These are phyloP conservation scores for Alternaria consortialis DNA, from an alignment of 2,329 filamentous ascomycete species.

Conservation along the genomic window DNA sequence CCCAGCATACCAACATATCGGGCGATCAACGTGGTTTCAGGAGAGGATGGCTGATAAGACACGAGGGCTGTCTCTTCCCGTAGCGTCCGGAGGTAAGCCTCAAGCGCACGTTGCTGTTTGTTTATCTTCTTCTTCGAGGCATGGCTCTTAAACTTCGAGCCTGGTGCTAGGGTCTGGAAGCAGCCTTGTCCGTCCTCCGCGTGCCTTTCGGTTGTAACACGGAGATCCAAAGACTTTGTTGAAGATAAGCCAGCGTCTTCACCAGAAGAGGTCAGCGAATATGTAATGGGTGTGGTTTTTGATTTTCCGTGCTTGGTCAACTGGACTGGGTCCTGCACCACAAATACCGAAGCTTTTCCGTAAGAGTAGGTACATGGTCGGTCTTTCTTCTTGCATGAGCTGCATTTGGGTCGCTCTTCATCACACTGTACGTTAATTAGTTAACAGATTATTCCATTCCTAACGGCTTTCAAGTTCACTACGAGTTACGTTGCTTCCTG, in stretches of 20 bases:
- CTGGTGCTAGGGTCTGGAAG: slow-evolving; percentile 36
- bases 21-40: slow-evolving; percentile 30
- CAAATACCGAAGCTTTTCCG: slow-evolving; percentile 37
- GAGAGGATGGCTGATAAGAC: slow-evolving; percentile 22
- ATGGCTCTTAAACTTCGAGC: slow-evolving; percentile 19
- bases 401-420: slow-evolving; percentile 40
- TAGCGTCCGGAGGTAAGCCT: slow-evolving; percentile 25
- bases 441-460: background rate
- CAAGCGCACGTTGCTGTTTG: slow-evolving; percentile 24
- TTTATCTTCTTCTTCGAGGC: slow-evolving; percentile 23
- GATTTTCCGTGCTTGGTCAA: slow-evolving; percentile 42
- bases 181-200: slow-evolving; percentile 35
- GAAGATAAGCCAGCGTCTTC: background rate
- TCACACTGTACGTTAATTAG: slow-evolving; percentile 36
- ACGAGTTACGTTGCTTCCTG: background rate
- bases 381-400: slow-evolving; percentile 40
- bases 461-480: background rate
- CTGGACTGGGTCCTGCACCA: slow-evolving; percentile 40
- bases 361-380: slow-evolving; percentile 40
- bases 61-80: slow-evolving; percentile 15
- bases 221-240: slow-evolving; percentile 22
- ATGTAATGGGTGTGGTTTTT: slow-evolving; percentile 22
- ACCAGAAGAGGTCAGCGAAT: slow-evolving; percentile 17
- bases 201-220: slow-evolving; percentile 28
- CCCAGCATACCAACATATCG: slow-evolving; percentile 38